These are phyloP conservation scores for Gonium pectorale DNA, from an alignment of 139 green algal species.

Conservation along the genomic window DNA sequence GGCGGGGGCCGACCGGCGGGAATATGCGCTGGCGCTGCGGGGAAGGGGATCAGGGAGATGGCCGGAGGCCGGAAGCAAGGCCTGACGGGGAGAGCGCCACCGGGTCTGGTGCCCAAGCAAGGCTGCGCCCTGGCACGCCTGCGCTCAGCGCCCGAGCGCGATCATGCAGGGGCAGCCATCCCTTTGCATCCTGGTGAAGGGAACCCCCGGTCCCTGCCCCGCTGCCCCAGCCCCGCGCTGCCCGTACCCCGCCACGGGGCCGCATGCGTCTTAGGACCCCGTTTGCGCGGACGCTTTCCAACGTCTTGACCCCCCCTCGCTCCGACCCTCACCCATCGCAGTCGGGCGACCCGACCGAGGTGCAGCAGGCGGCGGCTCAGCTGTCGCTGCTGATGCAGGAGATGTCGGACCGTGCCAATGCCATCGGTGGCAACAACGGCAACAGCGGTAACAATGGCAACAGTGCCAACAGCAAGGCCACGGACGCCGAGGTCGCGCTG, in stretches of 20 bases:
- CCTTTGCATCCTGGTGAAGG: not conserved
- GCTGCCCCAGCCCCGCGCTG: not conserved
- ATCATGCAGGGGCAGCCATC: not conserved
- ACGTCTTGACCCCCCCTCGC: not conserved
- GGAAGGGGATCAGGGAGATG: not conserved
- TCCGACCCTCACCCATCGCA: not conserved
- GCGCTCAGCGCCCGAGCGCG: not conserved
- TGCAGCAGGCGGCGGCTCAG: constrained; percentile 3
- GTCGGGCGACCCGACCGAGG: not conserved
- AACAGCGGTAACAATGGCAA: not conserved
- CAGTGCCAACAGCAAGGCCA: not conserved
- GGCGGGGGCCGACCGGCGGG: no score
- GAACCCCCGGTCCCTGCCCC: not conserved
- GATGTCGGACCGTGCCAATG: not conserved
- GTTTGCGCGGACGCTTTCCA: not conserved
- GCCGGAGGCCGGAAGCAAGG: not conserved
- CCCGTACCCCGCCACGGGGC: not conserved
- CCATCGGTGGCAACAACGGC: not conserved
- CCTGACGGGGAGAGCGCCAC: no score
- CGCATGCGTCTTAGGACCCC: not conserved
- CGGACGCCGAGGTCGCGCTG: not conserved
- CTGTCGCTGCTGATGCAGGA: not conserved
- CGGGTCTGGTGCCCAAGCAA: no score
- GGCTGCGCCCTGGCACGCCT: no score
- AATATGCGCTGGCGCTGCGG: no score